Percentiles rank a stretch among this genome's conserved stretches.
Evolutionary conservation across 192 early-diverging fungal species (phyloP).

Genomic region (Mortierella claussenii): DNA sequence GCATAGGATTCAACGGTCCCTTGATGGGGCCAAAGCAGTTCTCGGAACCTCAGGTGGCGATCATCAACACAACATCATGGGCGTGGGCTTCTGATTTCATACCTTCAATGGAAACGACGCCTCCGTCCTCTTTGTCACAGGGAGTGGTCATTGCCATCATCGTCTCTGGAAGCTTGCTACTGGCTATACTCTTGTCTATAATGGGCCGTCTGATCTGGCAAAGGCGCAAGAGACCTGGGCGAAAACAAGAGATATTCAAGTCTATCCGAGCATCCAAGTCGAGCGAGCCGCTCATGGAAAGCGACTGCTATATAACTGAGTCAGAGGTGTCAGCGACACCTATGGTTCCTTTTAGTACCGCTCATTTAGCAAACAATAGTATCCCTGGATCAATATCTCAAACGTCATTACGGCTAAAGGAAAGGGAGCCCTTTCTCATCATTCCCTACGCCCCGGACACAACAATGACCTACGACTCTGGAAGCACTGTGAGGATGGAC

Average conservation of each 20-base stretch:
- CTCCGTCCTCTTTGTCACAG: neutral
- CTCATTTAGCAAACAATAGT: neutral
- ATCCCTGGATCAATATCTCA: neutral
- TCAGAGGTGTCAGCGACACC: conserved; percentile 2
- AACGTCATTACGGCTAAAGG: neutral
- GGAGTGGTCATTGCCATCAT: conserved; percentile 19
- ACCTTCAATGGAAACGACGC: neutral
- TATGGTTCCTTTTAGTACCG: neutral
- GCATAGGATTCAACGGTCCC: conserved; percentile 4
- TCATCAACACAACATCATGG: conserved; percentile 31
- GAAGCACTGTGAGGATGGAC: neutral
- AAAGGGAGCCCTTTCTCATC: conserved; percentile 11
- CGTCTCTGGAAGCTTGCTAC: conserved; percentile 1
- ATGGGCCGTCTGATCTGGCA: neutral
- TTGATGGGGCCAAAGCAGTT: conserved; percentile 14
- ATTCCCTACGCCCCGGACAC: conserved; percentile 3
- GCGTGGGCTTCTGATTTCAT: conserved; percentile 13
- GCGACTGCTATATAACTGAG: neutral
- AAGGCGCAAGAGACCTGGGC: neutral
- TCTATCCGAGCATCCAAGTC: neutral
- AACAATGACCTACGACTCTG: neutral
- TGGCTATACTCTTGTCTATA: neutral
- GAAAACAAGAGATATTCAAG: neutral
- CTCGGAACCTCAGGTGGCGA: conserved; percentile 26
- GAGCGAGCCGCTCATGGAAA: neutral